Evolutionary conservation across 495 filamentous ascomycete species (phyloP), one percentile per base, ranked within the genome.

Genomic region (Neurospora tetrasperma): DNA sequence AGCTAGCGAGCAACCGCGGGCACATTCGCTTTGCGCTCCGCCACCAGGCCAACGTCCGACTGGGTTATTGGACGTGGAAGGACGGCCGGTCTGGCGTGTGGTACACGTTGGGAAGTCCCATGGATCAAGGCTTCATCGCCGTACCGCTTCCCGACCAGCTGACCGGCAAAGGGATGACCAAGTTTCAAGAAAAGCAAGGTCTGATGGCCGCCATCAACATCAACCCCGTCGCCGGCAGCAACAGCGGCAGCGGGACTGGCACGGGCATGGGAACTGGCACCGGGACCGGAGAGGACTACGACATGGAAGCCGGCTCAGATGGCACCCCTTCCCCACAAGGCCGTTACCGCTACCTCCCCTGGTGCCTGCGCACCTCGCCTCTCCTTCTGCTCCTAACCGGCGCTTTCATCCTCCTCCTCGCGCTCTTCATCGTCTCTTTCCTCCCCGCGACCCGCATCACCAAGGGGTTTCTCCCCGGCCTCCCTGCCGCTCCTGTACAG

Each of bases 1-100:
- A 88, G 85, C 73, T 86, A 82, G 74, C 89, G 83, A 18, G 90
- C 86, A 80, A 88, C 79, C 69, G 86, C 83, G 74, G 81, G 75
- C 66, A 84, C 77, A 84, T 86, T 71, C 84, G 76, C 69, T 73
- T 81, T 31, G 82, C 84, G 23, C 83, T 92, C 14, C 79, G 81
- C 38, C 76, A 77, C 40, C 82, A 83, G 14, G 86, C 87, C 44
- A 80, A 85, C 11, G 88, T 94, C 72, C 86, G 89, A 35, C 85
- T 97, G 38, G 92, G 94, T 8, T 97, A 97, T 79, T 97, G 94
- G 94, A 88, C 86, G 69, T 85, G 89, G 39, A 86, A 86, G 20
- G 87, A 87, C 74, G 78, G 77, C 31, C 71, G 78, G 14, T 76
- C 71, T 23, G 78, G 80, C 39, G 79, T 83, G 42, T 86, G 84